Conservation (phyloP, 1,139 yeast genomes). For the Groenewaldozyma sp. region DNA sequence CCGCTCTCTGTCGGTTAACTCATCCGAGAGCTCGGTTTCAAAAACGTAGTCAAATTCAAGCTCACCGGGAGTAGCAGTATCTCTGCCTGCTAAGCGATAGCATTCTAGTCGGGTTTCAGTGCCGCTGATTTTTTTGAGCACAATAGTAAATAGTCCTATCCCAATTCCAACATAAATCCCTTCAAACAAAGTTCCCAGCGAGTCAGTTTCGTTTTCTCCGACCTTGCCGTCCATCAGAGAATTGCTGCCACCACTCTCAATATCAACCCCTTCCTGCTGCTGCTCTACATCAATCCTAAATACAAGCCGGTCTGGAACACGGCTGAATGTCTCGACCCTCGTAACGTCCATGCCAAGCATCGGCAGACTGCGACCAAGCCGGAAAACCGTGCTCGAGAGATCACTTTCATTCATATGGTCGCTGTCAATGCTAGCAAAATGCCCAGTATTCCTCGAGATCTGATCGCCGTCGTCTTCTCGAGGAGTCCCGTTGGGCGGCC, state of each 20-base stretch:
- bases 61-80: background rate
- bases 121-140: background rate
- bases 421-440: background rate
- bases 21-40: background rate
- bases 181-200: background rate
- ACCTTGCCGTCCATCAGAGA: no score
- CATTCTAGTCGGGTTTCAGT: background rate
- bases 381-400: background rate
- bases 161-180: slow-evolving; percentile 1
- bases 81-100: background rate
- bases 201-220: background rate
- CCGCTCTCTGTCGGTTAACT: background rate
- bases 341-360: background rate
- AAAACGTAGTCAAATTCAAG: background rate
- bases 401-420: background rate
- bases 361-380: background rate
- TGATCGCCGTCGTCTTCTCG: background rate
- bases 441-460: background rate
- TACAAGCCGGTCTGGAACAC: background rate
- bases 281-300: background rate
- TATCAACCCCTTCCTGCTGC: background rate
- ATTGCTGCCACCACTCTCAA: background rate
- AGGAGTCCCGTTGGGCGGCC: background rate
- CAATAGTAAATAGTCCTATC: background rate
- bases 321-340: background rate